phyloP scores from a whole-genome alignment of 768 basidiomycete genomes.

The Tricholomella constricta region DNA sequence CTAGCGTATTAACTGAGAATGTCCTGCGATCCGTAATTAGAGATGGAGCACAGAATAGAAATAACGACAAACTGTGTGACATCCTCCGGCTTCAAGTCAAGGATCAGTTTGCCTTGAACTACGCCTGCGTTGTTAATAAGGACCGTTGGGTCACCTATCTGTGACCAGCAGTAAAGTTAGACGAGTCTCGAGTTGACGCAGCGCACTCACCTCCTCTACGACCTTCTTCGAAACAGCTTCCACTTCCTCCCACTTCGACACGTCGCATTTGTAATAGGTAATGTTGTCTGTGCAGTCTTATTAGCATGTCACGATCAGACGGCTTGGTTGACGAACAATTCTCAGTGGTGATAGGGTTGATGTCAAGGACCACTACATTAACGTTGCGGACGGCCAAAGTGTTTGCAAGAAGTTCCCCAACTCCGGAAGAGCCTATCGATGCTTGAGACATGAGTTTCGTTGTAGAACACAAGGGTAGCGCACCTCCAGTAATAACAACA shows the following conservation, averaged over 20 bases:
- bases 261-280: conserved; percentile 86
- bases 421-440: conserved; percentile 75
- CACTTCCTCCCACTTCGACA: conserved; percentile 88
- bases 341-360: conserved; percentile 75
- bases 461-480: conserved; percentile 18
- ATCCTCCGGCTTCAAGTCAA: conserved; percentile 79
- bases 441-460: not conserved
- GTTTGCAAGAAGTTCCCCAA: conserved; percentile 87
- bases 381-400: conserved; percentile 84
- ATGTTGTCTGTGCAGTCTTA: conserved; percentile 61
- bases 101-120: conserved; percentile 83
- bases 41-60: not conserved
- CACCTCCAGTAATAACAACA: conserved; percentile 90
- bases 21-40: conserved; percentile 54
- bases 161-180: not conserved
- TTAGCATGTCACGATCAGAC: not conserved
- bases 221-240: conserved; percentile 72
- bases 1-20: conserved; percentile 83
- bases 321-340: conserved; percentile 53
- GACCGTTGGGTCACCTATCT: conserved; percentile 89
- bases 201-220: conserved; percentile 64
- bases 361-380: conserved; percentile 82
- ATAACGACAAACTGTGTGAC: conserved; percentile 62
- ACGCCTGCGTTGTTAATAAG: conserved; percentile 96
- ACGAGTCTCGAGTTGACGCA: not conserved